Evolutionary conservation across 2,329 filamentous ascomycete genomes (phyloP).

Genomic region (Cytospora piceicola): DNA sequence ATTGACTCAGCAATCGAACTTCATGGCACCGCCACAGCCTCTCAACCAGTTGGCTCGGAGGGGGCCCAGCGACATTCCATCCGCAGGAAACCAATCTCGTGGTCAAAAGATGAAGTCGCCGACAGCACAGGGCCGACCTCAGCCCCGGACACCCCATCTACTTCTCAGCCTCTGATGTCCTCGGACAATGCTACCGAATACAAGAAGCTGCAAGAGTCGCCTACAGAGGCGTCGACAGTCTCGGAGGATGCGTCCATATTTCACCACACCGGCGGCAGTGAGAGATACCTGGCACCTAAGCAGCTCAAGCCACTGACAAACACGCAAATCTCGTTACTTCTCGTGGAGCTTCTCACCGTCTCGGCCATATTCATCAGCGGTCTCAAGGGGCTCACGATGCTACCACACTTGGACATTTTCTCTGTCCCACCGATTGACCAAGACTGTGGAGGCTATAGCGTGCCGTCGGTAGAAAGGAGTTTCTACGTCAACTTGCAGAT

Average conservation of each 20-base stretch:
- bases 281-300: not conserved
- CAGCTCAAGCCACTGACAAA: constrained; percentile 10
- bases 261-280: not conserved
- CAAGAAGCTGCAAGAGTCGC: not conserved
- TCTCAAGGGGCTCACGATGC: constrained; percentile 8
- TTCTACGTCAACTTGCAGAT: constrained; percentile 22
- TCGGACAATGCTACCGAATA: not conserved
- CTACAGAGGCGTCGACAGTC: not conserved
- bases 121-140: not conserved
- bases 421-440: constrained; percentile 11
- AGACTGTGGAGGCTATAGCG: constrained; percentile 17
- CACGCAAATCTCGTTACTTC: constrained; percentile 1
- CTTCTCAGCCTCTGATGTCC: not conserved
- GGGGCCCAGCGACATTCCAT: not conserved
- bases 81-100: not conserved
- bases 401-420: not conserved
- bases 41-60: not conserved
- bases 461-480: constrained; percentile 14
- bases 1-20: not conserved
- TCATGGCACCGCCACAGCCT: not conserved
- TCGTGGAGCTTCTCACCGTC: constrained; percentile 1
- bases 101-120: not conserved
- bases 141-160: not conserved
- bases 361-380: not conserved
- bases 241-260: not conserved